Base-by-base conservation (phyloP, 208 protist genomes). In the Crithidia brevicula region DNA sequence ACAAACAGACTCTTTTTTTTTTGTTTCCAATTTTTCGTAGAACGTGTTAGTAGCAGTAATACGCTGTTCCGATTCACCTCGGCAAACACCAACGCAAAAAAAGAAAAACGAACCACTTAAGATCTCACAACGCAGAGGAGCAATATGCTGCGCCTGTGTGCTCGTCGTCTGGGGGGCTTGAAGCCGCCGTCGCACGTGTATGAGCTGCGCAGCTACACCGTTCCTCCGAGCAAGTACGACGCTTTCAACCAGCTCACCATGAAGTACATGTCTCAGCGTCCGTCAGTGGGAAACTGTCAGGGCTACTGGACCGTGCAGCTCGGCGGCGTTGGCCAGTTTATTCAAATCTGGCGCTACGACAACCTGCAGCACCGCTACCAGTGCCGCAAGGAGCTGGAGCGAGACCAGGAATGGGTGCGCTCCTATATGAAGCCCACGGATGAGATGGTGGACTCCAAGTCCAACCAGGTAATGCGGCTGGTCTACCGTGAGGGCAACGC, bases 341-440 rank as follows among this genome's bases (percentile, higher is more conserved):
- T 91, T 13, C 83, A 91, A 43, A 67, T 95, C 25, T 93, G 90
- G 87, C 67, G 91, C 60, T 95, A 89, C 59, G 81, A 93, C 31
- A 82, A 75, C 52, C 74, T 95, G 28, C 54, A 79, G 66, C 85
- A 95, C 56, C 86, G 90, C 58, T 86, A 91, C 64, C 45, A 92
- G 22, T 78, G 56, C 38, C 71, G 66, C 30, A 83, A 78, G 53
- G 34, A 63, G 33, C 56, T 95, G n/a, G 74, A 79, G 38, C 64
- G 63, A 11, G 81, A 95, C 60, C 67, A 79, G 46, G 85, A 90
- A 31, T 93, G 87, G 90, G 52, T 76, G 33, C 76, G 74, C 20
- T 79, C 61, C 13, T 89, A 82, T 47, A 60, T 68, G 22, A 62
- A 74, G 34, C 74, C 74, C 13, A 59, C 59, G 16, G 66, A 77